Evolutionary conservation across 2,329 filamentous ascomycete genomes (phyloP), one percentile per base, ranked within the genome.

Genomic region (Aspergillus sp.): DNA sequence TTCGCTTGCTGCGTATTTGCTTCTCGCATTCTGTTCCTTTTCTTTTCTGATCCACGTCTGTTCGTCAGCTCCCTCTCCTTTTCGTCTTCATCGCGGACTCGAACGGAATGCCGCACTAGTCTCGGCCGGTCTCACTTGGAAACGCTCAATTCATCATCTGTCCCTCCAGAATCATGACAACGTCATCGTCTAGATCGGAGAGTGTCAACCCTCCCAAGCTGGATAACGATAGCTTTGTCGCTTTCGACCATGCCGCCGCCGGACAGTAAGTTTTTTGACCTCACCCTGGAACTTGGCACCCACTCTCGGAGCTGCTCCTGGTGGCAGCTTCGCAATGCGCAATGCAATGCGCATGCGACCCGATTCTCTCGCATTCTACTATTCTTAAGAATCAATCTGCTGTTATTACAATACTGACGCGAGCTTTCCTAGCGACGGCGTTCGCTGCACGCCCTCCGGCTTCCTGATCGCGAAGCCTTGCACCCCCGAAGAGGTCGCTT

Each of bases 381-480:
- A n/a, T n/a, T 6, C 36, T n/a, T 39, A 14, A 39, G 14, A 39
- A 39, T 6, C 36, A 39, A 16, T 5, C 16, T n/a, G 14, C 16
- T 12, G 1, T 7, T n/a, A 3, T 3, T 42, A 1, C 12, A 42
- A 11, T 49, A 16, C 42, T 32, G 26, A 47, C n/a, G 32, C 42
- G 49, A 29, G 29, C 14, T 52, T n/a, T 39, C 63, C 50, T 72
- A 97, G 93, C 78, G 93, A 96, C 67, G 95, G 95, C 65, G 94
- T 96, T 51, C 85, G 96, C 69, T 92, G 89, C 72, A 92, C 96
- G 71, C 82, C 85, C 57, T 87, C 91, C 55, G 95, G 95, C 73
- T 86, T 90, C 64, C 82, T 98, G 36, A 90, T 99, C 73, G 91
- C 97, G 73, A 99, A 99, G 78, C 95, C 95, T 18, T 98, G 94